These are phyloP conservation scores for Daldinia sp. DNA, from an alignment of 2,329 filamentous ascomycete genomes.

Conservation along the genomic window DNA sequence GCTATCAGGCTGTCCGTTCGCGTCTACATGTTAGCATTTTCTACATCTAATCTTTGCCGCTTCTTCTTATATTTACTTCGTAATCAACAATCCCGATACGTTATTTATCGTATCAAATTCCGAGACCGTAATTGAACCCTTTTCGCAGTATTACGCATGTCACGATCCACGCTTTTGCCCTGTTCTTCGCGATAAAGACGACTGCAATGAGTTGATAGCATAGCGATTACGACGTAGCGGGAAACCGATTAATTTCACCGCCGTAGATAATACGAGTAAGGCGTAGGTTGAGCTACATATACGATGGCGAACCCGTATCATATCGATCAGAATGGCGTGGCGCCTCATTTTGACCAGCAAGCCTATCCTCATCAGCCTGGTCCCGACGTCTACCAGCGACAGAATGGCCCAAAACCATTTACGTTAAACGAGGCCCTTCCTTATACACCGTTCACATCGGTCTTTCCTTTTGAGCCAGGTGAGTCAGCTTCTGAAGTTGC, in stretches of 20 bases:
- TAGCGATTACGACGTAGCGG: constrained; percentile 24
- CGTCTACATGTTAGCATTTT: constrained; percentile 14
- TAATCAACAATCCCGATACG: neutral
- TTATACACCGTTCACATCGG: constrained; percentile 85
- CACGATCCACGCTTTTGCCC: constrained; percentile 21
- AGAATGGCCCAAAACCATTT: constrained; percentile 59
- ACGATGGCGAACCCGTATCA: constrained; percentile 47
- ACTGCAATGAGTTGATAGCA: constrained; percentile 37
- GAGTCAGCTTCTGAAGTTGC: constrained; percentile 45
- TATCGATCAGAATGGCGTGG: constrained; percentile 47
- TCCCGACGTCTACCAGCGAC: constrained; percentile 17
- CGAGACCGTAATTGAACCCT: neutral
- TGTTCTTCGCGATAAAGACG: constrained; percentile 20
- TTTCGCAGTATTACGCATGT: constrained; percentile 25
- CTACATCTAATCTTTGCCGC: constrained; percentile 9
- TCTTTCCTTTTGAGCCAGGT: constrained; percentile 83
- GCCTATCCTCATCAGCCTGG: constrained; percentile 33
- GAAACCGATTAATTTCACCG: constrained; percentile 28
- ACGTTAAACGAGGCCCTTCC: constrained; percentile 81
- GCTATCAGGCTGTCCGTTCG: constrained; percentile 30
- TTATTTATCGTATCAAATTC: neutral
- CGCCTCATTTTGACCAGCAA: constrained; percentile 44
- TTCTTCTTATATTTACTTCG: neutral
- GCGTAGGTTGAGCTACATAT: constrained; percentile 16
- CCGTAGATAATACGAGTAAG: constrained; percentile 30